Conservation (phyloP, 2,329 filamentous ascomycete species). For the Apiospora arundinis region DNA sequence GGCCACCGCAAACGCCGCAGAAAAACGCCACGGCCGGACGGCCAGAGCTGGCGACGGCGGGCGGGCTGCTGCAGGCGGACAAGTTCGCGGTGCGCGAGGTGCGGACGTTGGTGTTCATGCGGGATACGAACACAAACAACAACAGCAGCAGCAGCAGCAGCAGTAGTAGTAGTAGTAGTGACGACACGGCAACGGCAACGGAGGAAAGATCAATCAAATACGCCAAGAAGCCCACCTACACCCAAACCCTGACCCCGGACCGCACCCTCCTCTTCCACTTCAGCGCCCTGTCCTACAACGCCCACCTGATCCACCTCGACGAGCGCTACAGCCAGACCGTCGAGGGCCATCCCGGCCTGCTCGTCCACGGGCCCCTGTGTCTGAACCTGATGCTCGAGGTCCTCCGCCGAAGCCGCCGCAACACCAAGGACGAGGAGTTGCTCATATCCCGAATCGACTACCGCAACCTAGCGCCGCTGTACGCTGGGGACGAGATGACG, state of each 20-base stretch:
- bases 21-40: neutral
- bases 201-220: neutral
- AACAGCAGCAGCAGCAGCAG: neutral
- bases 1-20: neutral
- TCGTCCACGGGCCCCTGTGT: conserved; percentile 88
- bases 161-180: neutral
- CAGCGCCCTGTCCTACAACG: conserved; percentile 90
- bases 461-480: conserved; percentile 81
- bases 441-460: conserved; percentile 70
- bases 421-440: conserved; percentile 32
- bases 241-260: conserved; percentile 67
- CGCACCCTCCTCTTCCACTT: conserved; percentile 83
- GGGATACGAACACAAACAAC: conserved; percentile 30
- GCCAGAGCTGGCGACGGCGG: conserved; percentile 3
- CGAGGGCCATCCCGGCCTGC: conserved; percentile 76
- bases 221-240: conserved; percentile 31
- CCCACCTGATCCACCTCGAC: conserved; percentile 89
- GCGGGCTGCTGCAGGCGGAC: no score
- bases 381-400: conserved; percentile 78
- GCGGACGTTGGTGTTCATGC: conserved; percentile 60
- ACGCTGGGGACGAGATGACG: conserved; percentile 72
- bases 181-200: no score
- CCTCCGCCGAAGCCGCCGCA: conserved; percentile 49
- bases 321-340: conserved; percentile 68
- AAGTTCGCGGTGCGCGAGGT: conserved; percentile 49